Conservation (phyloP, 2,329 filamentous ascomycete genomes). For the Sporothrix brunneoviolacea region DNA sequence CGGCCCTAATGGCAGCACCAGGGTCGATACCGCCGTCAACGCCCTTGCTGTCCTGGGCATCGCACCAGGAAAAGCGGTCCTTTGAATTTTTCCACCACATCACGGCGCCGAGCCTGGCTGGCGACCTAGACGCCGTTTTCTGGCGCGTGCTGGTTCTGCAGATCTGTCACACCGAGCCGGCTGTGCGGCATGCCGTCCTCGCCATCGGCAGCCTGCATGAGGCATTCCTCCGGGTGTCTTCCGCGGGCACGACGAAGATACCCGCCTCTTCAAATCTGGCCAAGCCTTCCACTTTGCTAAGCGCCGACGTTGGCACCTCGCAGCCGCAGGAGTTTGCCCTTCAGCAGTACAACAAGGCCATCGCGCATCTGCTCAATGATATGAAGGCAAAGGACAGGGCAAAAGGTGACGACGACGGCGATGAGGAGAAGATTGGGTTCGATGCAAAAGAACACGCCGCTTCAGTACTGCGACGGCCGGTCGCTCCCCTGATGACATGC, state of each 20-base stretch:
- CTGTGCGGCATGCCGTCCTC: slow-evolving; percentile 26
- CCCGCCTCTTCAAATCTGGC: no score
- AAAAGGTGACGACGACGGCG: no score
- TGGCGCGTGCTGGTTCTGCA: slow-evolving; percentile 25
- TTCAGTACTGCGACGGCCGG: slow-evolving; percentile 2
- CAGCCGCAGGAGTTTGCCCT: slow-evolving; percentile 16
- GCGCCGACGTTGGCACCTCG: no score
- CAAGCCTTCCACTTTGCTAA: no score
- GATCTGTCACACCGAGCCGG: slow-evolving; percentile 23
- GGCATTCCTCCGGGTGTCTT: no score
- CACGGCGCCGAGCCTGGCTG: slow-evolving; percentile 35
- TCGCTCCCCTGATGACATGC: slow-evolving; percentile 15
- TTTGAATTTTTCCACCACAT: slow-evolving; percentile 35
- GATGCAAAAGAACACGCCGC: no score
- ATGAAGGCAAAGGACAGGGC: not conserved
- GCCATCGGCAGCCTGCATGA: slow-evolving; percentile 27
- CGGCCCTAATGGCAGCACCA: no score
- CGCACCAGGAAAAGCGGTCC: slow-evolving; percentile 28
- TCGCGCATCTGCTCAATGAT: slow-evolving; percentile 12
- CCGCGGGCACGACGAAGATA: no score
- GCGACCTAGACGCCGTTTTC: slow-evolving; percentile 33
- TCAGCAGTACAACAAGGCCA: slow-evolving; percentile 18
- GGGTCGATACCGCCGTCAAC: slow-evolving; percentile 1
- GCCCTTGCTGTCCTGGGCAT: slow-evolving; percentile 24
- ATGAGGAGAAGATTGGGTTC: no score